Evolutionary conservation across 192 early-diverging fungal species (phyloP), one percentile per base, ranked within the genome.

Genomic region (Mortierella antarctica): DNA sequence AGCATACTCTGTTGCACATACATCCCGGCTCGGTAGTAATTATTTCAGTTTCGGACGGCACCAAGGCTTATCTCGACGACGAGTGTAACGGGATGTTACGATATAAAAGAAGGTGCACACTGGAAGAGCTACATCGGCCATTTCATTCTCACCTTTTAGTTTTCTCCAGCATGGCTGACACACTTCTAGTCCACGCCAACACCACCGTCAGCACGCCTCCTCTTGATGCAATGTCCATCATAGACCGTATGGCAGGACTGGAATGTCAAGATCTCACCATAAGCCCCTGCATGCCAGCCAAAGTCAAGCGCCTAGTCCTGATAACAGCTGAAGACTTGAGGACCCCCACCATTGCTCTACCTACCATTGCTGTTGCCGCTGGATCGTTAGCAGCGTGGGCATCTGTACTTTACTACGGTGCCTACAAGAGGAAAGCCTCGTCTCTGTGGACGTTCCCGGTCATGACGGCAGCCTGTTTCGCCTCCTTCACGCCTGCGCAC

Each of bases 321-420:
- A 70, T 77, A 58, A 57, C 65, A 18, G 65, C 74, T 45, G 74
- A 77, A 49, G 74, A 77, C 23, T 62, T 77, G 47, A 70, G 58
- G 62, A 77, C 74, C 2, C 74, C 74, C 18, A 77, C 67, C 31
- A 77, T 77, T 21, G 74, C 74, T 2, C 41, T 77, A 13, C 74
- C 74, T 5, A 77, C 74, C 1, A 70, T 77, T 9, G 62, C 74
- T 11, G 74, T 77, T 2, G 74, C 74, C 9, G 67, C 67, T 20
- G 74, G 67, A 10, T 70, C 67, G 3, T 13, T 77, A 2, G 42
- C 54, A 7, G 56, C 60, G 17, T 77, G 74, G 74, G 67, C 39
- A n/a, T 57, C 67, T 11, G 12, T 77, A 10, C 44, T 77, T 20
- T 77, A 77, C 41, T 68, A 40, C 2, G 74, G 74, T 20, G 74